phyloP scores from a whole-genome alignment of 2,329 filamentous ascomycete species.

The Dactylella cylindrospora region DNA sequence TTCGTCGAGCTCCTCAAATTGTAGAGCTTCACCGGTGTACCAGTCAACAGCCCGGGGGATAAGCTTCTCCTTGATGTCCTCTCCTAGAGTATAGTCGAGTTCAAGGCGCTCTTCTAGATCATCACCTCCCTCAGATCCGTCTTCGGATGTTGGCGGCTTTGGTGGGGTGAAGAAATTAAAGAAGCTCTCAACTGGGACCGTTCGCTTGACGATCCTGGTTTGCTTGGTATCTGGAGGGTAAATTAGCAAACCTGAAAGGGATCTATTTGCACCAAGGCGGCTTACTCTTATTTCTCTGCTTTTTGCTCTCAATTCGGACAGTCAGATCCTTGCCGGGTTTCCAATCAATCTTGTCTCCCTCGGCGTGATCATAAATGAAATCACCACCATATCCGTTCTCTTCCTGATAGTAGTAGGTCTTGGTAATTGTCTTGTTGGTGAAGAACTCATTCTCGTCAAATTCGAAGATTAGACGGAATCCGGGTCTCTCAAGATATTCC shows the following conservation, averaged over 20 bases:
- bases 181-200: conserved; percentile 96
- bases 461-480: conserved; percentile 97
- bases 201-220: conserved; percentile 98
- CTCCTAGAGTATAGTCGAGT: conserved; percentile 96
- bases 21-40: conserved; percentile 97
- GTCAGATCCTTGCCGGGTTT: conserved; percentile 90
- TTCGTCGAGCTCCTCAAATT: conserved; percentile 90
- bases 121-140: conserved; percentile 60
- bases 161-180: conserved; percentile 99
- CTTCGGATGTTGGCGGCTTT: conserved; percentile 73
- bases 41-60: conserved; percentile 98
- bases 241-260: conserved; percentile 2
- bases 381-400: conserved; percentile 98
- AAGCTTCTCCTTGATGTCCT: conserved; percentile 99
- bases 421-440: conserved; percentile 93
- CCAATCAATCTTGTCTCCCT: conserved; percentile 98
- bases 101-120: conserved; percentile 96
- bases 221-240: conserved; percentile 83
- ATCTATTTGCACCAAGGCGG: background rate
- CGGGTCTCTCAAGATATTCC: conserved; percentile 98
- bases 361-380: conserved; percentile 99
- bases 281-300: conserved; percentile 99
- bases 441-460: conserved; percentile 96
- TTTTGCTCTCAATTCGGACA: conserved; percentile 95
- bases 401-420: conserved; percentile 99